Conservation (phyloP, 495 filamentous ascomycete genomes). For the Lichenothelia convexa region DNA sequence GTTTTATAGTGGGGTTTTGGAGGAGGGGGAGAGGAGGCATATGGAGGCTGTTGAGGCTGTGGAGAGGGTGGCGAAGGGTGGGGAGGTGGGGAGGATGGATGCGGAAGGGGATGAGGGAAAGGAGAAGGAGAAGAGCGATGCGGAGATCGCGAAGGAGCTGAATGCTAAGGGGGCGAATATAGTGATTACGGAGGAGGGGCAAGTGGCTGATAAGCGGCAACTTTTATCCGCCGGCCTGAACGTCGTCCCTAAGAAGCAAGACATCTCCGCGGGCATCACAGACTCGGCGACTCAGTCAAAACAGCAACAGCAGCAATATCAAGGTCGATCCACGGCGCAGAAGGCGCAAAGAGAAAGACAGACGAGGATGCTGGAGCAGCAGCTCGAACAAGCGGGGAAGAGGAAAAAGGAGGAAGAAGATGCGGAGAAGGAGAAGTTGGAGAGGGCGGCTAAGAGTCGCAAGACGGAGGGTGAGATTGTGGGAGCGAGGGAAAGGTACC, state of each 20-base stretch:
- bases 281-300: conserved; percentile 18
- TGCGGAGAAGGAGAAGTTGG: conserved; percentile 44
- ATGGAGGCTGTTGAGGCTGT: conserved; percentile 44
- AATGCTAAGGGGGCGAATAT: conserved; percentile 51
- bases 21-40: conserved; percentile 59
- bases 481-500: conserved; percentile 71
- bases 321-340: conserved; percentile 28
- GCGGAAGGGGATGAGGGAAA: conserved; percentile 16
- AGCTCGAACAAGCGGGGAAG: conserved; percentile 58
- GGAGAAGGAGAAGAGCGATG: conserved; percentile 45
- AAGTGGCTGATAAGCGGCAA: conserved; percentile 86
- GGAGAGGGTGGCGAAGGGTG: conserved; percentile 27
- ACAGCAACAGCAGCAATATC: conserved; percentile 22
- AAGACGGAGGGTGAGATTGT: conserved; percentile 66
- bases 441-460: conserved; percentile 51
- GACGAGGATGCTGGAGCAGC: conserved; percentile 69
- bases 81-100: conserved; percentile 20
- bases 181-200: conserved; percentile 77
- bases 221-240: conserved; percentile 79
- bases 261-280: conserved; percentile 18
- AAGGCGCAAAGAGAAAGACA: conserved; percentile 61
- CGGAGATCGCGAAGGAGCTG: conserved; percentile 54
- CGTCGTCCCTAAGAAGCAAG: conserved; percentile 43
- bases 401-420: conserved; percentile 58
- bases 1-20: conserved; percentile 72